Evolutionary conservation across 352 stramenopile species (phyloP), one percentile per base, ranked within the genome.

Genomic region (Pythium dissimile): DNA sequence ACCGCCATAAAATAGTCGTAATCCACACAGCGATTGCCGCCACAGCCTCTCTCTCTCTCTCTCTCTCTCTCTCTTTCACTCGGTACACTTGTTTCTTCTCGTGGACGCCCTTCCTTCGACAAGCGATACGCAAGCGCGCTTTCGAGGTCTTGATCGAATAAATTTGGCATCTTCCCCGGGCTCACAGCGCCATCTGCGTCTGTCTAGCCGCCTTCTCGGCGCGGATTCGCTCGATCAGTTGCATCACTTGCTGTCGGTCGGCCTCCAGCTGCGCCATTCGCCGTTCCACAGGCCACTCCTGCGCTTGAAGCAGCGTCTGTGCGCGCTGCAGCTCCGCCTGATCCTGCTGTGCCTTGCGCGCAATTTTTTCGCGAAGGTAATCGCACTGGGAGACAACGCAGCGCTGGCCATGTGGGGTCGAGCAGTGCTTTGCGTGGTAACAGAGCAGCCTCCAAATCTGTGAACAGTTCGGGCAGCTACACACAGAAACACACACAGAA

Each of bases 371-470:
- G 6, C 85, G 75, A 41, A 95, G 42, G 54, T 95, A 95, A 58
- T 95, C 80, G 60, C 85, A 95, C 59, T 93, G 84, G 42, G 84
- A 88, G 20, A 95, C 85, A 0, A 84, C 77, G 50, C 85, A 95
- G 47, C 72, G 83, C 41, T 74, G 48, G 2, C 70, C 75, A 11
- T 73, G 56, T 3, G 79, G 77, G 54, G 75, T 84, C 20, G 39
- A 26, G 47, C 83, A 93, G 47, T 69, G 80, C 69, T 92, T 92
- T 20, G 85, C 85, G 59, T 95, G 85, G 66, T 80, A 95, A 50
- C 83, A 95, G n/a, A 95, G 69, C 51, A 95, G 46, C 10, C 83
- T 77, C 80, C 84, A 95, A 61, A 95, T 93, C 54, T 88, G 89
- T 21, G 79, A 84, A 61, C 85, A 95, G 58, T 80, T 83, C 15